Evolutionary conservation across 2,329 filamentous ascomycete species (phyloP), one percentile per base, ranked within the genome.

Genomic region (Nemania bipapillata): DNA sequence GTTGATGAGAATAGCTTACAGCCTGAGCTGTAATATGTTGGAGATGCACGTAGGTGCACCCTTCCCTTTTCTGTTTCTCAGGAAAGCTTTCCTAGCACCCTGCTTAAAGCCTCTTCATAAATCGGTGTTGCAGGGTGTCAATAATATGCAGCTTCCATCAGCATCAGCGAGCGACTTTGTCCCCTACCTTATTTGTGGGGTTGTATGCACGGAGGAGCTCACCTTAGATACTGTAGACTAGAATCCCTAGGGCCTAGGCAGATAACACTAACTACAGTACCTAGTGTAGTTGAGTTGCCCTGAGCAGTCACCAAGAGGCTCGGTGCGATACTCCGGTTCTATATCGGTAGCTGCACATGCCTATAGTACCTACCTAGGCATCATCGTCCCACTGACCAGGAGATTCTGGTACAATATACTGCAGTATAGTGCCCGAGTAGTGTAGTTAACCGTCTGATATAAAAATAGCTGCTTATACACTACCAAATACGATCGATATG

Each of bases 111-210:
- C n/a, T n/a, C n/a, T n/a, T n/a, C n/a, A n/a, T n/a, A n/a, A n/a
- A n/a, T n/a, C n/a, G n/a, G 37, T 15, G 37, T 40, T 40, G 37
- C 37, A 12, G 37, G 37, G 55, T 28, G 24, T n/a, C n/a, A 30
- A 53, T 53, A 17, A 24, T 30, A 57, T 26, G 61, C 45, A 64
- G 52, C 28, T 37, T 11, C 32, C 26, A 56, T 47, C 22, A 50
- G 42, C 11, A 17, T 58, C 54, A n/a, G n/a, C n/a, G n/a, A n/a
- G n/a, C n/a, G n/a, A n/a, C n/a, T n/a, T 20, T 30, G 5, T 22
- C 30, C 20, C 37, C 37, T 42, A 35, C 32, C 35, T 32, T 47
- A 63, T 49, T 45, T 49, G 52, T 63, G 30, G 54, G 61, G 55
- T 57, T 50, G 37, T 42, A 42, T 17, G 50, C 40, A 57, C 61